Evolutionary conservation across 208 protist species (phyloP).

Genomic region (Borovskyia barvae): DNA sequence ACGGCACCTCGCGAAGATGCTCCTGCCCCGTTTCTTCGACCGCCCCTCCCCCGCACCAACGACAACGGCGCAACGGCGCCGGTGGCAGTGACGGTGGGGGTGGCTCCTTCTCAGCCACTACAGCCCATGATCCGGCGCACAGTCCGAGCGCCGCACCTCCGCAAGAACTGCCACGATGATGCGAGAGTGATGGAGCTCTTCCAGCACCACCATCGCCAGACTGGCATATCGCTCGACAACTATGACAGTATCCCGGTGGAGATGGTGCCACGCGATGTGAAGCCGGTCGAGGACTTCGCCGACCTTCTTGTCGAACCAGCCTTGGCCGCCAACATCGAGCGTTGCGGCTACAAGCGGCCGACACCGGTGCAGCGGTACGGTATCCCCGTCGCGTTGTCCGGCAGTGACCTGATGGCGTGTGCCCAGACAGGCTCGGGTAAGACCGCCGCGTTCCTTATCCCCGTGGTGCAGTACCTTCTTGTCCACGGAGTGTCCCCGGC

Average conservation of each 20-base stretch:
- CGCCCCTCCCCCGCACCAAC: too few species aligned
- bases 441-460: constrained; percentile 98
- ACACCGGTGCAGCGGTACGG: constrained; percentile 98
- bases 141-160: constrained; percentile 66
- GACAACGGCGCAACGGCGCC: too few species aligned
- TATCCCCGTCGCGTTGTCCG: constrained; percentile 92
- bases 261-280: constrained; percentile 75
- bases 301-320: constrained; percentile 85
- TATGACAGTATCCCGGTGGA: constrained; percentile 85
- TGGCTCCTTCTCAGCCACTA: constrained; percentile 2
- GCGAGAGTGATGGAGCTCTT: constrained; percentile 72
- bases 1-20: neutral
- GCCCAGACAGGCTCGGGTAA: constrained; percentile 99
- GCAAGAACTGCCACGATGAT: constrained; percentile 72
- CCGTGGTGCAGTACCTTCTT: constrained; percentile 95
- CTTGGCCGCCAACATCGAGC: constrained; percentile 93
- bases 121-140: constrained; percentile 29
- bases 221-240: constrained; percentile 80
- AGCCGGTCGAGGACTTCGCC: constrained; percentile 72
- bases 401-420: constrained; percentile 97
- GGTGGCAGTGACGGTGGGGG: constrained; percentile 9
- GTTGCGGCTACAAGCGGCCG: constrained; percentile 94
- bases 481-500: constrained; percentile 77
- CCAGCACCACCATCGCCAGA: constrained; percentile 67
- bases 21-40: neutral